Evolutionary conservation across 768 basidiomycete genomes (phyloP).

Genomic region (Tylopilus intermedius): DNA sequence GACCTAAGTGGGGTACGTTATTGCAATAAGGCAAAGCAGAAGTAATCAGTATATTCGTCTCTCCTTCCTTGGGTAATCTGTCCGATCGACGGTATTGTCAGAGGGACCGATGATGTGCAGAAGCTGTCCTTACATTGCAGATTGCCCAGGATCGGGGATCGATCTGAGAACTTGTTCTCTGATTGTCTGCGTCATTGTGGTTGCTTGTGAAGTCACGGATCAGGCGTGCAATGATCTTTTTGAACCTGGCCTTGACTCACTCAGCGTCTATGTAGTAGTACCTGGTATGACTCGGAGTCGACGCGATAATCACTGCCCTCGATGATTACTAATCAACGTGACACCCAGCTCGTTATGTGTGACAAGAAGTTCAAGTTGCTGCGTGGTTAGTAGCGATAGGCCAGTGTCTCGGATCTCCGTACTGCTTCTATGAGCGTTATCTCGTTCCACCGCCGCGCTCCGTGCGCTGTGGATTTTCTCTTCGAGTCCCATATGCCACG

Average conservation of each 20-base stretch:
- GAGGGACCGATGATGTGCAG: background rate
- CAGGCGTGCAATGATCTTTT: background rate
- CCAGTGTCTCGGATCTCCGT: background rate
- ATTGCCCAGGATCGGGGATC: slow-evolving; percentile 49
- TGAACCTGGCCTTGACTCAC: slow-evolving; percentile 8
- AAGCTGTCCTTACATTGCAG: slow-evolving; percentile 38
- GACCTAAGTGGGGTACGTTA: slow-evolving; percentile 93
- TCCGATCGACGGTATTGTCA: background rate
- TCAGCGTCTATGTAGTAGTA: background rate
- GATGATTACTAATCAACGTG: slow-evolving; percentile 15
- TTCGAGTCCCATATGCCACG: background rate
- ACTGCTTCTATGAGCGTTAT: background rate
- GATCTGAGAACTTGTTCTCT: slow-evolving; percentile 49
- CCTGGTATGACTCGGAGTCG: background rate
- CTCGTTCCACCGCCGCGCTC: background rate
- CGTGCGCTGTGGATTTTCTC: background rate
- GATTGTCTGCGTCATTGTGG: slow-evolving; percentile 49
- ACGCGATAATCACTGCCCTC: background rate
- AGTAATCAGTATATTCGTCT: slow-evolving; percentile 86
- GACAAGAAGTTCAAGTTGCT: too few species aligned
- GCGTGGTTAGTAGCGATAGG: background rate
- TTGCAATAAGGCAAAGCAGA: slow-evolving; percentile 96
- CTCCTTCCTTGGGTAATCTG: slow-evolving; percentile 78
- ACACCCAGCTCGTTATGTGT: background rate
- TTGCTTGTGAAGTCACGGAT: background rate